Evolutionary conservation across 2,329 filamentous ascomycete genomes (phyloP).

Genomic region (Beauveria asiatica): DNA sequence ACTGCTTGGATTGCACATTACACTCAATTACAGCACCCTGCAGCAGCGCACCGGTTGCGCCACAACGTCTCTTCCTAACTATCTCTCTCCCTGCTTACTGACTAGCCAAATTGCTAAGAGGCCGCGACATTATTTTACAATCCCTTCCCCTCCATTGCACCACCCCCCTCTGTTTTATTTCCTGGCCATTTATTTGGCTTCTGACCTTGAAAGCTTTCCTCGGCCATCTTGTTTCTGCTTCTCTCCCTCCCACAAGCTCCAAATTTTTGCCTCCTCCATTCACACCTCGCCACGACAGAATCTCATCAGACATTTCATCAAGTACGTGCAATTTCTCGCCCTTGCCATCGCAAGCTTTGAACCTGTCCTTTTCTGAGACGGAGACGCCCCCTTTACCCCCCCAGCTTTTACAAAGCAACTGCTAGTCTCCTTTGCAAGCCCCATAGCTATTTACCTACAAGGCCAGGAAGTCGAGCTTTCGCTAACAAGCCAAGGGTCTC

Average conservation of each 20-base stretch:
- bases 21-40: background rate
- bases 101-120: background rate
- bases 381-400: background rate
- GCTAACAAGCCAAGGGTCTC: slow-evolving; percentile 9
- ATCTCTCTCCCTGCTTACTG: background rate
- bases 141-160: background rate
- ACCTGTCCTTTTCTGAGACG: background rate
- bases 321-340: background rate
- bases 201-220: slow-evolving; percentile 5
- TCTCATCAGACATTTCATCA: background rate
- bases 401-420: background rate
- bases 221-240: background rate
- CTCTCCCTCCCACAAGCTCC: slow-evolving; percentile 2
- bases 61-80: background rate
- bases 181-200: slow-evolving; percentile 6
- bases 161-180: slow-evolving; percentile 5
- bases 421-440: background rate
- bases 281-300: background rate
- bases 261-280: slow-evolving; percentile 4
- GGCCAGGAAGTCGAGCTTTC: background rate
- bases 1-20: background rate
- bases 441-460: background rate
- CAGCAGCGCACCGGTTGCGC: background rate
- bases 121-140: background rate
- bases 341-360: background rate